Percentiles rank a stretch among this genome's conserved stretches.
phyloP scores from a whole-genome alignment of 2,329 filamentous ascomycete genomes.

The Exophiala alcalophila region DNA sequence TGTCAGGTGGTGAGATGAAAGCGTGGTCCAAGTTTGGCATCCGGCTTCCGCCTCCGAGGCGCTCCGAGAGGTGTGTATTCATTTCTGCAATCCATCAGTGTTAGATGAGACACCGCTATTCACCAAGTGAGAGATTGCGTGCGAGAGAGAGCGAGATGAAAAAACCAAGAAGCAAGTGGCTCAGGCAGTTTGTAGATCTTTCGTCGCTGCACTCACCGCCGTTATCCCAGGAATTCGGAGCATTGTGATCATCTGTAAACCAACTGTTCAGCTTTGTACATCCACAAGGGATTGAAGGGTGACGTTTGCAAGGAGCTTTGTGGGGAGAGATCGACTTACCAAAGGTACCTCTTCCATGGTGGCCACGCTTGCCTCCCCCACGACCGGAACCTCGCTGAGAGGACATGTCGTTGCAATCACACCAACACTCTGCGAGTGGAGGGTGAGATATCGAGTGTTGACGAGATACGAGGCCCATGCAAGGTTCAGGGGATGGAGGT shows the following conservation, averaged over 20 bases:
- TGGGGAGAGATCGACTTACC: slow-evolving; percentile 6
- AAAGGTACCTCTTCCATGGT: background rate
- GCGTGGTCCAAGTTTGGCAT: slow-evolving; percentile 8
- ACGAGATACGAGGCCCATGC: background rate
- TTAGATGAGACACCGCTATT: no score
- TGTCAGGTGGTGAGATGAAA: background rate
- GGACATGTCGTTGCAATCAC: slow-evolving; percentile 5
- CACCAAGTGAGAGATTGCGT: no score
- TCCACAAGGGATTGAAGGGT: background rate
- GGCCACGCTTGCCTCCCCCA: slow-evolving; percentile 1
- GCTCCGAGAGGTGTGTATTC: slow-evolving; percentile 27
- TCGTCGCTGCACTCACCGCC: slow-evolving; percentile 8
- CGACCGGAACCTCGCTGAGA: background rate
- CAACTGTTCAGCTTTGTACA: no score
- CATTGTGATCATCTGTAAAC: no score
- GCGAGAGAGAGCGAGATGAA: background rate
- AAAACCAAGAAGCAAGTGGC: background rate
- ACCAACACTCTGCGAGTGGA: no score
- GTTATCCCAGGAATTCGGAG: slow-evolving; percentile 3
- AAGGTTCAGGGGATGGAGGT: background rate
- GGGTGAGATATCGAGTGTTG: no score
- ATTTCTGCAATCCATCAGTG: slow-evolving; percentile 25
- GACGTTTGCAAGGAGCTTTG: background rate
- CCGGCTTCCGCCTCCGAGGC: slow-evolving; percentile 17
- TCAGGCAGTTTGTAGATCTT: background rate